Conservation (phyloP, 2,329 filamentous ascomycete species). For the Ceratocystis harringtonii region DNA sequence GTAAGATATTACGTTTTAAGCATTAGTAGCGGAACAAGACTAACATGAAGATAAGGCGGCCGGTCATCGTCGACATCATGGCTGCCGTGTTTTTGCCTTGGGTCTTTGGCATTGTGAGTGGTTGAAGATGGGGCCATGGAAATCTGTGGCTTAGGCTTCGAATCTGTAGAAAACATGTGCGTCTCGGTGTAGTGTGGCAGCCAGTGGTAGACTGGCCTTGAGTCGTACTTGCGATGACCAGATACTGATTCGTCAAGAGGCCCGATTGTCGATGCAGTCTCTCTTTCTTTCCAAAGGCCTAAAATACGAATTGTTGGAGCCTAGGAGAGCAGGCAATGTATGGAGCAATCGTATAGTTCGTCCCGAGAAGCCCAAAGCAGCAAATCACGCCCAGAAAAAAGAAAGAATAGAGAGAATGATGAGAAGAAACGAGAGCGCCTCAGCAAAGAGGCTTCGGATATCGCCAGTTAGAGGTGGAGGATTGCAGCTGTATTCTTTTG, state of each 20-base stretch:
- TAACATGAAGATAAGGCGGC: slow-evolving; percentile 31
- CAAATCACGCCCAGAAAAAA: background rate
- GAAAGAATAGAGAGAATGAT: background rate
- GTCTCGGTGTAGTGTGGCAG: background rate
- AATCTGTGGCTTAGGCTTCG: background rate
- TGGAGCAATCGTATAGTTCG: too few species aligned
- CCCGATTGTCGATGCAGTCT: too few species aligned
- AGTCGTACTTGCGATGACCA: background rate
- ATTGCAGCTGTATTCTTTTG: background rate
- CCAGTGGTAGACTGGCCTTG: background rate
- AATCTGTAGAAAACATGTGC: background rate
- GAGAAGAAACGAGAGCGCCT: background rate
- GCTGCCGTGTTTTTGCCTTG: slow-evolving; percentile 17
- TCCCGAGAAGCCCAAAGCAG: background rate
- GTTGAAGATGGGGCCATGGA: slow-evolving; percentile 10
- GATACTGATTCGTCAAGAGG: too few species aligned
- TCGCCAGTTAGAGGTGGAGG: background rate
- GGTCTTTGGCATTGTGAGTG: slow-evolving; percentile 9
- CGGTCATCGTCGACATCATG: slow-evolving; percentile 29
- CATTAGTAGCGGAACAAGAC: slow-evolving; percentile 18
- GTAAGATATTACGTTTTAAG: too few species aligned
- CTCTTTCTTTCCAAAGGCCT: too few species aligned
- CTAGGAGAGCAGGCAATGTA: too few species aligned
- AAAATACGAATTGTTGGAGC: too few species aligned
- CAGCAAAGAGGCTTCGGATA: background rate